These are phyloP conservation scores for Pseudogymnoascus sp. DNA, from an alignment of 2,329 filamentous ascomycete species.

Conservation along the genomic window DNA sequence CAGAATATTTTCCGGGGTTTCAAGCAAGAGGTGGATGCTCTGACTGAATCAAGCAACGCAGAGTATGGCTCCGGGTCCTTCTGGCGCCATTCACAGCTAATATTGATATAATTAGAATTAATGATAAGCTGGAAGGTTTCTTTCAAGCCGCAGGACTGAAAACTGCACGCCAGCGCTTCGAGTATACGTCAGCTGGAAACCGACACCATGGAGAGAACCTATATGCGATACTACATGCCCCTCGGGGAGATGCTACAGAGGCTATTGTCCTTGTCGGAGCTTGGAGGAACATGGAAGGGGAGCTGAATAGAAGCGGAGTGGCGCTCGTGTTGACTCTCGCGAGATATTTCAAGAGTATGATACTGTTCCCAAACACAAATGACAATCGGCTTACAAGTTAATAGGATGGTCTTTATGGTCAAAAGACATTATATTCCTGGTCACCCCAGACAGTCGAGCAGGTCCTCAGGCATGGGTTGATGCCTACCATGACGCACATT, in stretches of 20 bases:
- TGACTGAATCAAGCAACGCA: slow-evolving; percentile 46
- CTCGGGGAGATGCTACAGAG: slow-evolving; percentile 91
- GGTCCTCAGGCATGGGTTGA: slow-evolving; percentile 96
- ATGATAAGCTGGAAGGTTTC: slow-evolving; percentile 66
- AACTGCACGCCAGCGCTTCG: slow-evolving; percentile 79
- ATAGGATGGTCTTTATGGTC: slow-evolving; percentile 93
- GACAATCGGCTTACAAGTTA: slow-evolving; percentile 10
- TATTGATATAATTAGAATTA: slow-evolving; percentile 40
- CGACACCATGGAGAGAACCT: slow-evolving; percentile 76
- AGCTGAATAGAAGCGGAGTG: slow-evolving; percentile 79
- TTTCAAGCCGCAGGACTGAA: slow-evolving; percentile 76
- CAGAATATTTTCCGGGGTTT: slow-evolving; percentile 92
- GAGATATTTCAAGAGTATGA: slow-evolving; percentile 80
- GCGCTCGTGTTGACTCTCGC: slow-evolving; percentile 78
- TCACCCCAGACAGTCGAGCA: slow-evolving; percentile 80
- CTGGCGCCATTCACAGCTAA: slow-evolving; percentile 29
- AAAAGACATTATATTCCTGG: slow-evolving; percentile 91
- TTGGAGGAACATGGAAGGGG: slow-evolving; percentile 73
- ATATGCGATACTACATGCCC: slow-evolving; percentile 88
- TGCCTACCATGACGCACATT: slow-evolving; percentile 88
- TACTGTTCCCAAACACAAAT: neutral
- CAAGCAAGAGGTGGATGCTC: slow-evolving; percentile 66
- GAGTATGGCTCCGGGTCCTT: slow-evolving; percentile 35
- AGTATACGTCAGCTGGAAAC: slow-evolving; percentile 70
- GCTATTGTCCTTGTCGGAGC: slow-evolving; percentile 88